Conservation (phyloP, 805 yeast species). For the Wickerhamomyces xylosicus region DNA sequence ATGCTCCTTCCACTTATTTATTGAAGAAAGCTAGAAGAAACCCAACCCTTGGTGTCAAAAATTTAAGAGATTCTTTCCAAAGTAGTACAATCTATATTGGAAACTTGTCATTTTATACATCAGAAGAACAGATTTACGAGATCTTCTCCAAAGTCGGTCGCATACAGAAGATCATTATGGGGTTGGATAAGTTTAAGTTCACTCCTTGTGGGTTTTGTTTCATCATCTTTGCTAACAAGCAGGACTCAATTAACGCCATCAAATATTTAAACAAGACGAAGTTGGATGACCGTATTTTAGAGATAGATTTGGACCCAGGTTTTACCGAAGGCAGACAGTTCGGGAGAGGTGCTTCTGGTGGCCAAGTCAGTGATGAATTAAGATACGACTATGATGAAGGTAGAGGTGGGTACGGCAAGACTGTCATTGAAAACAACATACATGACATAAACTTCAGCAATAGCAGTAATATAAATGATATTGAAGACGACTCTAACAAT, state of each 20-base stretch:
- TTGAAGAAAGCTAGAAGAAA: constrained; percentile 47
- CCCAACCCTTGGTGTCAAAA: constrained; percentile 40
- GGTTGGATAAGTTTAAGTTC: constrained; percentile 78
- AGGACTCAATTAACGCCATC: constrained; percentile 72
- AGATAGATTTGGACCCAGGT: constrained; percentile 92
- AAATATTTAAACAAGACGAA: constrained; percentile 75
- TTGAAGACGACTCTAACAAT: constrained; percentile 5
- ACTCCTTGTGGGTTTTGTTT: constrained; percentile 98
- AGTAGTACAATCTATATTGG: constrained; percentile 87
- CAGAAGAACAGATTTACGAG: constrained; percentile 91
- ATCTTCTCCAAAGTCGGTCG: constrained; percentile 68
- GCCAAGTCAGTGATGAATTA: constrained; percentile 73
- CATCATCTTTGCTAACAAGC: constrained; percentile 60
- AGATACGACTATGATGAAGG: constrained; percentile 40
- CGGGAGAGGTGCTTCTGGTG: constrained; percentile 90
- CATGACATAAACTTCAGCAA: constrained; percentile 7
- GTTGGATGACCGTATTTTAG: constrained; percentile 72
- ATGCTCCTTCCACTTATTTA: constrained; percentile 61
- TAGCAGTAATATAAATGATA: neutral
- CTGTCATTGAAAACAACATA: constrained; percentile 9
- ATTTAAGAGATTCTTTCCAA: constrained; percentile 52
- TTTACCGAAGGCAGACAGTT: constrained; percentile 92
- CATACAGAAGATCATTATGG: constrained; percentile 81
- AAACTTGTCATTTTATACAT: constrained; percentile 77
- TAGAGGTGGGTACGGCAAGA: constrained; percentile 32